These are phyloP conservation scores for Suhomyces coccinellae DNA, from an alignment of 1,139 yeast species.

Conservation along the genomic window DNA sequence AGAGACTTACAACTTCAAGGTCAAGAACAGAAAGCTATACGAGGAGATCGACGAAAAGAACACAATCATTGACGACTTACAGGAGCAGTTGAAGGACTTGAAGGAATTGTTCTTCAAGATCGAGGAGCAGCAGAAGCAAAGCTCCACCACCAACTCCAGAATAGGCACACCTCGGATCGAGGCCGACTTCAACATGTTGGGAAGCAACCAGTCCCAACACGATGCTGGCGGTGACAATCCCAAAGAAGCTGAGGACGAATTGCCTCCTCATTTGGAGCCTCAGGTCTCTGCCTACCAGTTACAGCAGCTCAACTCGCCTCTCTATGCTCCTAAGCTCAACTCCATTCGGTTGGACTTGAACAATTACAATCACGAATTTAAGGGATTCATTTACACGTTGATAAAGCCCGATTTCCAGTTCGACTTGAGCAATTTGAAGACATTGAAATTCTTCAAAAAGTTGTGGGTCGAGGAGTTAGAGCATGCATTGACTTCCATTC, in stretches of 20 bases:
- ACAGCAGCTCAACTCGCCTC: slow-evolving; percentile 24
- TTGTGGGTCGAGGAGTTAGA: slow-evolving; percentile 79
- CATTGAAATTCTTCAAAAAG: slow-evolving; percentile 62
- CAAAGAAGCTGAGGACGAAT: slow-evolving; percentile 8
- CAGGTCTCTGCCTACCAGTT: slow-evolving; percentile 13
- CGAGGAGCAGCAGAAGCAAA: slow-evolving; percentile 32
- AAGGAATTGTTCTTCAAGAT: slow-evolving; percentile 45
- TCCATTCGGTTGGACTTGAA: slow-evolving; percentile 61
- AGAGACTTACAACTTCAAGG: slow-evolving; percentile 54
- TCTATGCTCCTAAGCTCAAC: slow-evolving; percentile 56
- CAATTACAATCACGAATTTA: slow-evolving; percentile 44
- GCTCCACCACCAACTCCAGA: slow-evolving; percentile 7
- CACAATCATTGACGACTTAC: slow-evolving; percentile 61
- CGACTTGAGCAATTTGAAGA: slow-evolving; percentile 47
- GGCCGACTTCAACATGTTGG: slow-evolving; percentile 8
- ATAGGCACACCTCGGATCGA: slow-evolving; percentile 16
- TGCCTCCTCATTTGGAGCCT: slow-evolving; percentile 9
- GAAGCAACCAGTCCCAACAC: neutral
- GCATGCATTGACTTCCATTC: slow-evolving; percentile 45
- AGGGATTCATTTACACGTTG: slow-evolving; percentile 36
- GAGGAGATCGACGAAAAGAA: slow-evolving; percentile 76
- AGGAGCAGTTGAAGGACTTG: slow-evolving; percentile 67
- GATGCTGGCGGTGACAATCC: neutral
- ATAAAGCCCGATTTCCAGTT: slow-evolving; percentile 38
- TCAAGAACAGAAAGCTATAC: slow-evolving; percentile 56